Evolutionary conservation across 1,284 basidiomycete genomes (phyloP).

Genomic region (Naganishia albida): DNA sequence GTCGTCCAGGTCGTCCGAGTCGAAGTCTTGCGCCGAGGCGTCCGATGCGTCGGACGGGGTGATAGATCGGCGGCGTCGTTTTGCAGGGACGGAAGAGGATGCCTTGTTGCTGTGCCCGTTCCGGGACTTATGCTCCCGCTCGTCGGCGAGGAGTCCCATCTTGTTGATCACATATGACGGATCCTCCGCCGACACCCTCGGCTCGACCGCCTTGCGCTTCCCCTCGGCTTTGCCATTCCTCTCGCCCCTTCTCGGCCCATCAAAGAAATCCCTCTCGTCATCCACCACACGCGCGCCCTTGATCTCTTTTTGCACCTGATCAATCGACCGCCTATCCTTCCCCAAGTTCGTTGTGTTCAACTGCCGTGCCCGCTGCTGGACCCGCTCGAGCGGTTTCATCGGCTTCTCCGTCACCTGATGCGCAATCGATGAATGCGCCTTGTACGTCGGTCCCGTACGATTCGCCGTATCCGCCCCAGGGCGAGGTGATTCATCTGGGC

Average conservation of each 20-base stretch:
- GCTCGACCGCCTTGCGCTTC: neutral
- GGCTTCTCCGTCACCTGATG: constrained; percentile 20
- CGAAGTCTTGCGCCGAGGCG: constrained; percentile 10
- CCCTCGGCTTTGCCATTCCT: neutral
- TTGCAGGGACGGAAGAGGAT: neutral
- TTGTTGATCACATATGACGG: constrained; percentile 15
- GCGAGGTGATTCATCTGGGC: neutral
- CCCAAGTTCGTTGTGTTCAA: constrained; percentile 2
- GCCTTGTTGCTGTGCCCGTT: constrained; percentile 5
- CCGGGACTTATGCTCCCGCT: neutral
- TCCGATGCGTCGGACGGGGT: constrained; percentile 2
- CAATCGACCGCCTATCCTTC: constrained; percentile 27
- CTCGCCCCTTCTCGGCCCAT: neutral
- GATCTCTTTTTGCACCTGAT: constrained; percentile 17
- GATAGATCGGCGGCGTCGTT: constrained; percentile 11
- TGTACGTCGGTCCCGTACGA: constrained; percentile 27
- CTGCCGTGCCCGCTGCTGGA: constrained; percentile 8
- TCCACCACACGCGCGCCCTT: constrained; percentile 1
- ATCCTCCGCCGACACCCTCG: constrained; percentile 2
- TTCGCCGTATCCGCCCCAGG: constrained; percentile 10
- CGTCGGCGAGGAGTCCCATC: constrained; percentile 18
- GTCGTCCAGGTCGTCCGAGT: constrained; percentile 31
- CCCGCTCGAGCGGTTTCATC: constrained; percentile 13
- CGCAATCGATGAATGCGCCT: constrained; percentile 23
- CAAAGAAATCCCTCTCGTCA: constrained; percentile 23